Evolutionary conservation across 1,284 basidiomycete genomes (phyloP).

Genomic region (Trametes sp.): DNA sequence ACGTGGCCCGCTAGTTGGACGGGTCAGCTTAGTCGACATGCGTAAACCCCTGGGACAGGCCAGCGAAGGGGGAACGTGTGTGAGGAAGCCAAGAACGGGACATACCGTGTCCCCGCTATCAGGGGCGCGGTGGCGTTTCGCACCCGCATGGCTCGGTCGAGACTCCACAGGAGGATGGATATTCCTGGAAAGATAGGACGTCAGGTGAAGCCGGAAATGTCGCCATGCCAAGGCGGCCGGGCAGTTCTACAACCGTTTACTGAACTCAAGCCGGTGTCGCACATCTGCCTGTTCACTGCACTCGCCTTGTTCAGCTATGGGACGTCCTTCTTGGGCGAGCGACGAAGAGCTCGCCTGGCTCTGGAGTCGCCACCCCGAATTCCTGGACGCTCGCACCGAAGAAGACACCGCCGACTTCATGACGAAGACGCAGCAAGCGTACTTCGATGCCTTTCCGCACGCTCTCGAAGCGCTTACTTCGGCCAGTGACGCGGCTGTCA

Average conservation of each 20-base stretch:
- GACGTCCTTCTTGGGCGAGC: conserved; percentile 1
- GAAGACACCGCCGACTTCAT: background rate
- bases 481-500: background rate
- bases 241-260: background rate
- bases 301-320: background rate
- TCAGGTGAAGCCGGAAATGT: too few relatives aligned
- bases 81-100: too few relatives aligned
- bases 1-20: too few relatives aligned
- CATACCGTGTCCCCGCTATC: too few relatives aligned
- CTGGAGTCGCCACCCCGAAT: background rate
- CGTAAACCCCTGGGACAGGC: too few relatives aligned
- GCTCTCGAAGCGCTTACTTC: background rate
- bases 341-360: background rate
- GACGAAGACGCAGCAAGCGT: background rate
- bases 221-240: too few relatives aligned
- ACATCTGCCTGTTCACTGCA: background rate
- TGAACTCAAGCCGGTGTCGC: background rate
- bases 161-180: too few relatives aligned
- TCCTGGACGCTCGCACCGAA: background rate
- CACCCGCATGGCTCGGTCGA: too few relatives aligned
- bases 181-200: too few relatives aligned
- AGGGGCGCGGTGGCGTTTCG: too few relatives aligned
- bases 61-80: too few relatives aligned
- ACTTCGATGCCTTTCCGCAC: background rate
- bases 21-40: too few relatives aligned